Percentiles rank a stretch among this genome's conserved stretches.
These are phyloP conservation scores for Pichia kluyveri DNA, from an alignment of 805 yeast genomes.

Conservation along the genomic window DNA sequence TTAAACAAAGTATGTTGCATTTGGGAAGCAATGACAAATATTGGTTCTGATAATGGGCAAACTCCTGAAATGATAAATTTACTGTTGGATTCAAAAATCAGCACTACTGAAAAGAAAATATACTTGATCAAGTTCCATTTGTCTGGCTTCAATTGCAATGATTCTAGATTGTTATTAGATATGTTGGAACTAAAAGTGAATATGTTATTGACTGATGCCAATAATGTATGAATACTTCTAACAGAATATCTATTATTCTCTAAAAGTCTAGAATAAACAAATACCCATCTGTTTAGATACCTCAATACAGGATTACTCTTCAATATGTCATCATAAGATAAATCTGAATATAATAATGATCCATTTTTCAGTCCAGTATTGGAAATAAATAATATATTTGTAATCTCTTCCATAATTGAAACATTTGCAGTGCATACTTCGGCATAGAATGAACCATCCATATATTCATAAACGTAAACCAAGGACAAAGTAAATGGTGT, in stretches of 20 bases:
- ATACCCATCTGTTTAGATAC: conserved; percentile 41
- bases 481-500: not conserved
- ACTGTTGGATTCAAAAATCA: conserved; percentile 42
- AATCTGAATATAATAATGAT: not conserved
- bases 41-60: conserved; percentile 1
- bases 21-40: conserved; percentile 6
- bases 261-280: conserved; percentile 21
- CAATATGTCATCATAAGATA: not conserved
- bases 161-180: not conserved
- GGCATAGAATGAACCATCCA: not conserved
- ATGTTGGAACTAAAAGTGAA: not conserved
- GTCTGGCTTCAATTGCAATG: conserved; percentile 2
- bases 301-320: conserved; percentile 32
- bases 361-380: conserved; percentile 19
- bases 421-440: conserved; percentile 3
- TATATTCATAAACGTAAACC: not conserved
- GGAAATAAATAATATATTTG: conserved; percentile 8
- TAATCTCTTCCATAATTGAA: conserved; percentile 11
- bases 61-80: conserved; percentile 20
- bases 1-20: conserved; percentile 31
- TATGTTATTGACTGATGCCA: not conserved
- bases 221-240: conserved; percentile 23
- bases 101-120: conserved; percentile 37
- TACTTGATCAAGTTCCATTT: conserved; percentile 21
- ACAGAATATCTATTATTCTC: conserved; percentile 14